phyloP scores from a whole-genome alignment of 2,329 filamentous ascomycete genomes.

The Tolypocladium sp. region DNA sequence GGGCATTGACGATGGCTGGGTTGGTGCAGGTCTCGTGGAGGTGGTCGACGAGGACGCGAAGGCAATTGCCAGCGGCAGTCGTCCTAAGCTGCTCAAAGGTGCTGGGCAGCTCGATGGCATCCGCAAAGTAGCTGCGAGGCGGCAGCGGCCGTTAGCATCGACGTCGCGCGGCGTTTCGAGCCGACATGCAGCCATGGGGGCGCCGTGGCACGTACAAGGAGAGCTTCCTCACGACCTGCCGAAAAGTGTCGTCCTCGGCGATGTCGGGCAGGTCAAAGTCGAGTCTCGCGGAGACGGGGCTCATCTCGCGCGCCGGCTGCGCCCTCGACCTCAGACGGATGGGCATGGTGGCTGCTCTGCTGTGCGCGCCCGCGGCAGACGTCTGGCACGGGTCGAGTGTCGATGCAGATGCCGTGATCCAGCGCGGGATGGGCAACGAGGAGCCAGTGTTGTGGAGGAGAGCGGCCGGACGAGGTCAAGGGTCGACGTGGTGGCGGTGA shows the following conservation, averaged over 20 bases:
- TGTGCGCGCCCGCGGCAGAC: not conserved
- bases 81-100: constrained; percentile 68
- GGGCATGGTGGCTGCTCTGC: constrained; percentile 17
- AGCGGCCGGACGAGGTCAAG: not conserved
- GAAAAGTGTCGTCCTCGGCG: constrained; percentile 48
- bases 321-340: constrained; percentile 26
- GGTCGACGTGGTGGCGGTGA: not conserved
- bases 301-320: constrained; percentile 21
- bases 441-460: not conserved
- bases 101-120: constrained; percentile 53
- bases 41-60: constrained; percentile 53
- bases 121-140: constrained; percentile 46
- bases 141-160: constrained; percentile 1
- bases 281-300: constrained; percentile 22
- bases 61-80: constrained; percentile 50
- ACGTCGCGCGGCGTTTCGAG: not conserved
- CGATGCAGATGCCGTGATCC: not conserved
- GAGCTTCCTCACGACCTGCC: constrained; percentile 57
- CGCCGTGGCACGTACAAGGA: constrained; percentile 38
- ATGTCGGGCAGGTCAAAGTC: constrained; percentile 45
- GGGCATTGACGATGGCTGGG: constrained; percentile 60
- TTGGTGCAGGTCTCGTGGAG: constrained; percentile 56
- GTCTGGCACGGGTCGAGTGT: not conserved
- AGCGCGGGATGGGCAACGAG: not conserved
- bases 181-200: not conserved